These are phyloP conservation scores for Ogataea thermomethanolica DNA, from an alignment of 805 yeast genomes.

Conservation along the genomic window DNA sequence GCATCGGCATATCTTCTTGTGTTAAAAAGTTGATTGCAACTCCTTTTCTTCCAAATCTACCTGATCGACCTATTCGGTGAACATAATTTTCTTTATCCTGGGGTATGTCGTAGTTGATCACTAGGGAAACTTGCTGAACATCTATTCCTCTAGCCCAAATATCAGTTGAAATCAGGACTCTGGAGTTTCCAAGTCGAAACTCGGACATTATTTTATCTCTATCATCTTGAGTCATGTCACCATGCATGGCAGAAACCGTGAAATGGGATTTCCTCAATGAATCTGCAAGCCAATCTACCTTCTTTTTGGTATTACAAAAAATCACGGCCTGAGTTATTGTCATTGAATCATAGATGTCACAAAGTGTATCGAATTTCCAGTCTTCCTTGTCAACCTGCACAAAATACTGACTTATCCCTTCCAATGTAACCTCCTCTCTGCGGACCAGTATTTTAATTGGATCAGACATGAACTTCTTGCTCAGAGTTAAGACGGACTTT, in stretches of 20 bases:
- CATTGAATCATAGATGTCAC: constrained; percentile 91
- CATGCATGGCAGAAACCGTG: constrained; percentile 93
- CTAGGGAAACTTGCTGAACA: constrained; percentile 95
- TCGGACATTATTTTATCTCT: constrained; percentile 95
- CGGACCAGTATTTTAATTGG: constrained; percentile 93
- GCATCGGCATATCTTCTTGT: constrained; percentile 63
- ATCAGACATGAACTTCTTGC: constrained; percentile 89
- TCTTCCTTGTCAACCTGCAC: constrained; percentile 90
- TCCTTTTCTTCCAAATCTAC: constrained; percentile 98
- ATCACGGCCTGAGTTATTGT: constrained; percentile 97
- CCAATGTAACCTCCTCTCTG: constrained; percentile 91
- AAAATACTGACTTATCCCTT: constrained; percentile 92
- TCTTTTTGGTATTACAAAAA: constrained; percentile 92
- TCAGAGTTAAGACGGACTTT: constrained; percentile 84
- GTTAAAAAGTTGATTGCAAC: constrained; percentile 94
- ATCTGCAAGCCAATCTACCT: constrained; percentile 85
- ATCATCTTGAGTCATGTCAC: constrained; percentile 91
- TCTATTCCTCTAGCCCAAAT: constrained; percentile 98
- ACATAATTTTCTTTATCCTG: constrained; percentile 88
- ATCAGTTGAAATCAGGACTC: constrained; percentile 91
- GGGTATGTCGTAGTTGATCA: constrained; percentile 91
- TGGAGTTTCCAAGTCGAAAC: constrained; percentile 89
- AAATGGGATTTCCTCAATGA: constrained; percentile 75
- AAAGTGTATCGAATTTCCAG: constrained; percentile 90
- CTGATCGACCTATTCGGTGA: constrained; percentile 97